phyloP scores from a whole-genome alignment of 441 rosid species.

The Adansonia madagascariensis region DNA sequence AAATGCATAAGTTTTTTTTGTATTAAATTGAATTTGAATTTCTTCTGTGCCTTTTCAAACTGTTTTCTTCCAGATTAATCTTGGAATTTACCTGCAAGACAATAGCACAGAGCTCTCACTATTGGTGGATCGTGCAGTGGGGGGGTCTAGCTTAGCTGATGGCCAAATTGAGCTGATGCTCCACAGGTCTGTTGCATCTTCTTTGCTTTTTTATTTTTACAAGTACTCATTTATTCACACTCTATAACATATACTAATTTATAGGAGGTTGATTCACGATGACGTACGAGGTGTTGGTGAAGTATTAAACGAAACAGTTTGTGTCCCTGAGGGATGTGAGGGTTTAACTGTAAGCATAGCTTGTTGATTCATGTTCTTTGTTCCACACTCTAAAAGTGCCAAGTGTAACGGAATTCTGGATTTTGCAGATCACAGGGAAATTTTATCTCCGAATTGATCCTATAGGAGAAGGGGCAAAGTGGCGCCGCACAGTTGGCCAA shows the following conservation, averaged over 20 bases:
- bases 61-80: slow-evolving; percentile 54
- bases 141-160: slow-evolving; percentile 68
- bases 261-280: slow-evolving; percentile 71
- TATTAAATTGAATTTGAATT: slow-evolving; percentile 18
- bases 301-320: slow-evolving; percentile 71
- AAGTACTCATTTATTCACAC: slow-evolving; percentile 18
- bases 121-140: slow-evolving; percentile 70
- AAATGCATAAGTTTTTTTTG: slow-evolving; percentile 12
- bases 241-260: slow-evolving; percentile 28
- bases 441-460: slow-evolving; percentile 57
- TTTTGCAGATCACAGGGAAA: slow-evolving; percentile 66
- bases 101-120: slow-evolving; percentile 60
- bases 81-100: slow-evolving; percentile 67
- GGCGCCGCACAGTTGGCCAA: slow-evolving; percentile 75
- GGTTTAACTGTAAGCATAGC: slow-evolving; percentile 63
- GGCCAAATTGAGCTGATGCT: slow-evolving; percentile 79
- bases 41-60: slow-evolving; percentile 20
- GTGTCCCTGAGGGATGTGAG: slow-evolving; percentile 58
- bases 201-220: slow-evolving; percentile 16
- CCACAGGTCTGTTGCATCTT: slow-evolving; percentile 53
- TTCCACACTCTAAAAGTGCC: not conserved
- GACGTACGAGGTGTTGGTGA: slow-evolving; percentile 73
- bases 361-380: slow-evolving; percentile 25
- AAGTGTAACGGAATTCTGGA: not conserved
- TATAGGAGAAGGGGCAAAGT: slow-evolving; percentile 74